Evolutionary conservation across 768 basidiomycete species (phyloP).

Genomic region (Termitomyces sp.): DNA sequence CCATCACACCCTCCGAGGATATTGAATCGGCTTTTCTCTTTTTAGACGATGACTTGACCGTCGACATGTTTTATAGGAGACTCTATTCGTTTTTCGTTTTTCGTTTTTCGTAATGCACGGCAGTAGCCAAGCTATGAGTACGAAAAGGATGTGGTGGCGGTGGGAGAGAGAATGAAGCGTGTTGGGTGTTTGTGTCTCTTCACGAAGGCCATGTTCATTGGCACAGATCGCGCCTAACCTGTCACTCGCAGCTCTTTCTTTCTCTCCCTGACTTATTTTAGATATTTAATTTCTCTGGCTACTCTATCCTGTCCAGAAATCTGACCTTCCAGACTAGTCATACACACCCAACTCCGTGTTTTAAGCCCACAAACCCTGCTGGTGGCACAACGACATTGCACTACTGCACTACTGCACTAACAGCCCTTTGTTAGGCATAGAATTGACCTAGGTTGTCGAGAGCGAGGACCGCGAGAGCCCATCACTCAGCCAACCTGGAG

Average conservation of each 20-base stretch:
- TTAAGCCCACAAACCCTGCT: neutral
- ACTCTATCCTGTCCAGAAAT: constrained; percentile 4
- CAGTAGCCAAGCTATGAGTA: neutral
- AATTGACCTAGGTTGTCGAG: constrained; percentile 7
- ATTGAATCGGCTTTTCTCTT: constrained; percentile 24
- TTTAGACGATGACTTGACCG: constrained; percentile 31
- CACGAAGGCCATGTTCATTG: constrained; percentile 11
- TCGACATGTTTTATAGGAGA: constrained; percentile 22
- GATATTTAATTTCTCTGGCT: constrained; percentile 7
- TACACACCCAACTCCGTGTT: neutral
- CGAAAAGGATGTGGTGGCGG: constrained; percentile 9
- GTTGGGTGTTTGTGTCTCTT: constrained; percentile 11
- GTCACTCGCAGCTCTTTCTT: neutral
- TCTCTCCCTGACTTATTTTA: constrained; percentile 7
- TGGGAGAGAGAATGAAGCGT: constrained; percentile 8
- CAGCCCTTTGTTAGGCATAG: constrained; percentile 8
- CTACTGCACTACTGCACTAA: neutral
- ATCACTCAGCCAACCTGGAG: constrained; percentile 13
- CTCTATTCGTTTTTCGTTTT: constrained; percentile 2
- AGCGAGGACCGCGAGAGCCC: constrained; percentile 16
- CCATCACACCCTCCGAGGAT: constrained; percentile 17
- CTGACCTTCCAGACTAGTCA: constrained; percentile 1
- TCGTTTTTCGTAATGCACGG: neutral
- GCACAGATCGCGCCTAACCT: constrained; percentile 8
- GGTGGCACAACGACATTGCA: constrained; percentile 4